Conservation (phyloP, 2,329 filamentous ascomycete species). For the Botrytis cinerea region DNA sequence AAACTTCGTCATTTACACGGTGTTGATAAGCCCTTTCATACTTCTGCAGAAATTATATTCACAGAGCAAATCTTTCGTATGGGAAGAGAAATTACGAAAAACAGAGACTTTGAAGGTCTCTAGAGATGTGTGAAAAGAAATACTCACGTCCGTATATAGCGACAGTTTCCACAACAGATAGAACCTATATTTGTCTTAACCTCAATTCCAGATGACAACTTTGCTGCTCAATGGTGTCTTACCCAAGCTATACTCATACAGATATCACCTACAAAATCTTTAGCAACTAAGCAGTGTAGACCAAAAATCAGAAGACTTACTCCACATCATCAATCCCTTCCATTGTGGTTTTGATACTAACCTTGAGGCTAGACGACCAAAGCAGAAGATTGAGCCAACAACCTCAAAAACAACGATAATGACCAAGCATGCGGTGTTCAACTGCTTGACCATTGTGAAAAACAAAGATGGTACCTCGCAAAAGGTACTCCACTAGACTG, state of each 20-base stretch:
- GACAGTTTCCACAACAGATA: slow-evolving; percentile 17
- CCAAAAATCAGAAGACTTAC: slow-evolving; percentile 17
- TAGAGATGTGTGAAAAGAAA: background rate
- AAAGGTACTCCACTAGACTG: background rate
- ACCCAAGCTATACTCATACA: slow-evolving; percentile 30
- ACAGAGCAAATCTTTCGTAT: background rate
- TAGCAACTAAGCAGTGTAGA: background rate
- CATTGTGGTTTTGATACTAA: slow-evolving; percentile 25
- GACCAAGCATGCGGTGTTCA: slow-evolving; percentile 29
- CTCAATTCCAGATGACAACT: slow-evolving; percentile 16
- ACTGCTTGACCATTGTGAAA: slow-evolving; percentile 39
- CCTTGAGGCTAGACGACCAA: slow-evolving; percentile 27
- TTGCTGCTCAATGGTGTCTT: background rate
- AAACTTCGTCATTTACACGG: background rate
- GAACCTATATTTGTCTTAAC: slow-evolving; percentile 23
- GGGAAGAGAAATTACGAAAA: background rate
- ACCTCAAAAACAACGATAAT: slow-evolving; percentile 27
- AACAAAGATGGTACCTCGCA: background rate
- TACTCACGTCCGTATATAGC: slow-evolving; percentile 21
- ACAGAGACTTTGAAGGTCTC: background rate
- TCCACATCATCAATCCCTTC: slow-evolving; percentile 31
- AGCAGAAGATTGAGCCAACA: slow-evolving; percentile 28
- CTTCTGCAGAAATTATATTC: background rate
- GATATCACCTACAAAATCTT: slow-evolving; percentile 26
- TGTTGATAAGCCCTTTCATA: background rate